Percentiles rank a stretch among this genome's conserved stretches.
phyloP scores from a whole-genome alignment of 23 red algal species.

The Pyropia yezoensis region DNA sequence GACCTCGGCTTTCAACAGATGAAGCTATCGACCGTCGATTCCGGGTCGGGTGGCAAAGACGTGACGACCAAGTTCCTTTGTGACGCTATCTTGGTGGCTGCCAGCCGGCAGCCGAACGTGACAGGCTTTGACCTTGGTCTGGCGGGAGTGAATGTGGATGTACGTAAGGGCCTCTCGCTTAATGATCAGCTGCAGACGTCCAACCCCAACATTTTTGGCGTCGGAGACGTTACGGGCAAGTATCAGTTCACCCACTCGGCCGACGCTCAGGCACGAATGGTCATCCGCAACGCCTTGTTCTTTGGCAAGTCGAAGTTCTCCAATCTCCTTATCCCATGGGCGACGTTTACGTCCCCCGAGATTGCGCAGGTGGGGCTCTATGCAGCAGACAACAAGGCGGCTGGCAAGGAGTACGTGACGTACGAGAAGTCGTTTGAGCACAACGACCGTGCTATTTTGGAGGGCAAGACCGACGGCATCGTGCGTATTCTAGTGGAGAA shows the following conservation, averaged over 20 bases:
- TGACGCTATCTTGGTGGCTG: conserved; percentile 55
- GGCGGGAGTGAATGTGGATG: conserved; percentile 54
- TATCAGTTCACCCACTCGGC: conserved; percentile 73
- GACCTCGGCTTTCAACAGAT: conserved; percentile 29
- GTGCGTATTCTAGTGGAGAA: conserved; percentile 54
- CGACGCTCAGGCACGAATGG: conserved; percentile 59
- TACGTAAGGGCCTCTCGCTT: conserved; percentile 29
- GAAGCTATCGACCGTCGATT: conserved; percentile 25
- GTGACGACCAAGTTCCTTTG: conserved; percentile 26
- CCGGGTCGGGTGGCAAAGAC: conserved; percentile 3
- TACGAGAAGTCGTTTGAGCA: conserved; percentile 66
- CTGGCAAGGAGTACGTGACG: conserved; percentile 37
- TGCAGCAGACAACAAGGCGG: conserved; percentile 48
- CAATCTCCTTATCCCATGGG: conserved; percentile 55
- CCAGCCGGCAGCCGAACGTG: conserved; percentile 62
- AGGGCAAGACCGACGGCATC: conserved; percentile 36
- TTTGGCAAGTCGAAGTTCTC: conserved; percentile 61
- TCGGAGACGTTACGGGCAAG: conserved; percentile 28
- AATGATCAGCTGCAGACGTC: conserved; percentile 52
- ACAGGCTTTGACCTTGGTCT: conserved; percentile 20
- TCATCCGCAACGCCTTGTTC: conserved; percentile 74
- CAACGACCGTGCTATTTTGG: conserved; percentile 71
- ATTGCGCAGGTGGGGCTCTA: conserved; percentile 64
- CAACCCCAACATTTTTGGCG: conserved; percentile 40
- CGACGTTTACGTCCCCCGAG: conserved; percentile 53